A percentile compares a stretch with the other conserved stretches of the same genome.
phyloP scores from a whole-genome alignment of 2,329 filamentous ascomycete species.

The Fusarium euwallaceae region DNA sequence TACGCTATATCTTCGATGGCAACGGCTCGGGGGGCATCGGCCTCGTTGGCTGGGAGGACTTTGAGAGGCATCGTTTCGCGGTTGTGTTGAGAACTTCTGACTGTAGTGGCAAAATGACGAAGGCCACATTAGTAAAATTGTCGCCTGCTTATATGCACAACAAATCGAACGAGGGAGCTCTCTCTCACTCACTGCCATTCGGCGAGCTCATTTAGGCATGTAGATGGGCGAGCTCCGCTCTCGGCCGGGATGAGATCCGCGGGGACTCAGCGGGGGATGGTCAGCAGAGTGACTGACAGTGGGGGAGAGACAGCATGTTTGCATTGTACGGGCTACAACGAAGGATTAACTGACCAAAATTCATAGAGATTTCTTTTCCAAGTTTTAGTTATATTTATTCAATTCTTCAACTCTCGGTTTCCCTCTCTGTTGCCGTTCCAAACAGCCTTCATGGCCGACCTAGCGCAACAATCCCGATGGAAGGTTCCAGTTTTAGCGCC shows the following conservation, averaged over 20 bases:
- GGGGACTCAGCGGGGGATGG: constrained; percentile 18
- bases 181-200: constrained; percentile 11
- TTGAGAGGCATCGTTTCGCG: constrained; percentile 53
- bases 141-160: neutral
- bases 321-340: neutral
- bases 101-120: neutral
- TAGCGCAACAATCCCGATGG: neutral
- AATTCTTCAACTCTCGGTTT: neutral
- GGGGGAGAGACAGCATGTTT: neutral
- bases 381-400: neutral
- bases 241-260: constrained; percentile 25
- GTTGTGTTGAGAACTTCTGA: neutral
- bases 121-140: neutral
- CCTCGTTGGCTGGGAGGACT: constrained; percentile 50
- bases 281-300: neutral
- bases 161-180: neutral
- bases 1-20: constrained; percentile 57
- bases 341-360: neutral
- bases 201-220: constrained; percentile 44
- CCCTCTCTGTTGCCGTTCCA: neutral
- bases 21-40: constrained; percentile 53
- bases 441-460: neutral
- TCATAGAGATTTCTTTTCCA: neutral
- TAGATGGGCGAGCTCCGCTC: constrained; percentile 15
- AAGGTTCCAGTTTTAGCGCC: constrained; percentile 27